phyloP scores from a whole-genome alignment of 2,329 filamentous ascomycete species.

The Colletotrichum simmondsii region DNA sequence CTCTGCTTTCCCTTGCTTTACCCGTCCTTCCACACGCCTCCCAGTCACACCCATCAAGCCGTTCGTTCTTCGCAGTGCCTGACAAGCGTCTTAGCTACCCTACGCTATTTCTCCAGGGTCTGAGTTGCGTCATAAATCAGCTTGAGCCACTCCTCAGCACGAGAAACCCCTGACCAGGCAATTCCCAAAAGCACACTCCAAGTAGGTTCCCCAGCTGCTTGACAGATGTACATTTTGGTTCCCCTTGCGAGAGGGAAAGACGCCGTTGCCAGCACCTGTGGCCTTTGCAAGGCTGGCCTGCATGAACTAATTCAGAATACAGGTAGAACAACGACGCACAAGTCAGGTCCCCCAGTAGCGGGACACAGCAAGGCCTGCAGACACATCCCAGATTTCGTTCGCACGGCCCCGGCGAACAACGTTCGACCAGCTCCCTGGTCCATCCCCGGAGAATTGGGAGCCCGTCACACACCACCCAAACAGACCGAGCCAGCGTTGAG shows the following conservation, averaged over 20 bases:
- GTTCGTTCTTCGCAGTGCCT: conserved; percentile 5
- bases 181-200: neutral
- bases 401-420: conserved; percentile 34
- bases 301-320: conserved; percentile 35
- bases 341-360: conserved; percentile 28
- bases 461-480: conserved; percentile 27
- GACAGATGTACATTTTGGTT: conserved; percentile 20
- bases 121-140: conserved; percentile 25
- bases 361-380: conserved; percentile 27
- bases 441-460: conserved; percentile 31
- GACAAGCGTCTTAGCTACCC: neutral
- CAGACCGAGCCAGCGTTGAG: conserved; percentile 15
- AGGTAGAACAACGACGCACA: conserved; percentile 13
- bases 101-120: conserved; percentile 8
- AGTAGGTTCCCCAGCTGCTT: conserved; percentile 10
- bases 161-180: conserved; percentile 11
- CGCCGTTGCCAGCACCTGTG: conserved; percentile 12
- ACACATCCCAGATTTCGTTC: conserved; percentile 26
- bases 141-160: conserved; percentile 18
- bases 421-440: conserved; percentile 31
- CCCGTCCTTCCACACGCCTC: neutral
- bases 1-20: conserved; percentile 26
- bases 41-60: conserved; percentile 4
- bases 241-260: conserved; percentile 16
- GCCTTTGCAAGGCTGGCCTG: conserved; percentile 32